Percentiles rank a stretch among this genome's conserved stretches.
Evolutionary conservation across 2,329 filamentous ascomycete species (phyloP).

Genomic region (Hymenoscyphus occultus): DNA sequence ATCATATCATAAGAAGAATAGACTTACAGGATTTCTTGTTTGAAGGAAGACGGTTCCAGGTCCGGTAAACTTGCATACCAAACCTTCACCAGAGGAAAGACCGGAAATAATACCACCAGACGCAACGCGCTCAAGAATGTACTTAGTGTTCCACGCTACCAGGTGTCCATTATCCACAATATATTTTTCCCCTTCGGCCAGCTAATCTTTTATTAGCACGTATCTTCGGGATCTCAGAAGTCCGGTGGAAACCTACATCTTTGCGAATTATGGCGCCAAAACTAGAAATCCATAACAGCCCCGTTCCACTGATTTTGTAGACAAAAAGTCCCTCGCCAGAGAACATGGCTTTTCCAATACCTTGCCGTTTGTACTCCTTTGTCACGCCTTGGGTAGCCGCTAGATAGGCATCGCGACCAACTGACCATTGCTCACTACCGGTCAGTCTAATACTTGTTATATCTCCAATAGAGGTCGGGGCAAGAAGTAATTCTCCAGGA

Average conservation of each 20-base stretch:
- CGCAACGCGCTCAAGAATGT: conserved; percentile 83
- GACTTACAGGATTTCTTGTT: conserved; percentile 75
- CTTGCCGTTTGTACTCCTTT: conserved; percentile 86
- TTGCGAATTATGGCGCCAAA: conserved; percentile 95
- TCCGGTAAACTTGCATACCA: conserved; percentile 91
- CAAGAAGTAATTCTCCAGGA: conserved; percentile 85
- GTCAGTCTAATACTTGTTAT: conserved; percentile 74
- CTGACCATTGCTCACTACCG: conserved; percentile 74
- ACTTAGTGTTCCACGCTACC: conserved; percentile 96
- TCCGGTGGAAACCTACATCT: conserved; percentile 60
- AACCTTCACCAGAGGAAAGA: conserved; percentile 75
- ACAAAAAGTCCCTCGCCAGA: conserved; percentile 89
- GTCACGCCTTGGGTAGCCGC: conserved; percentile 80
- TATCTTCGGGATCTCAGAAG: not conserved
- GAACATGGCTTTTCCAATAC: conserved; percentile 87
- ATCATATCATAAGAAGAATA: not conserved
- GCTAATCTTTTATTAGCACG: conserved; percentile 31
- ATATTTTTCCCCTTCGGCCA: conserved; percentile 74
- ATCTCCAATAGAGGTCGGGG: conserved; percentile 77
- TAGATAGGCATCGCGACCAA: conserved; percentile 84
- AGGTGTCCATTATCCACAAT: conserved; percentile 91
- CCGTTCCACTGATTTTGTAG: conserved; percentile 78
- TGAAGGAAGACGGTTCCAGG: conserved; percentile 92
- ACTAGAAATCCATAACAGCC: conserved; percentile 84
- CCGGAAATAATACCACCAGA: conserved; percentile 93